These are phyloP conservation scores for Truncatella angustata DNA, from an alignment of 2,329 filamentous ascomycete genomes.

Conservation along the genomic window DNA sequence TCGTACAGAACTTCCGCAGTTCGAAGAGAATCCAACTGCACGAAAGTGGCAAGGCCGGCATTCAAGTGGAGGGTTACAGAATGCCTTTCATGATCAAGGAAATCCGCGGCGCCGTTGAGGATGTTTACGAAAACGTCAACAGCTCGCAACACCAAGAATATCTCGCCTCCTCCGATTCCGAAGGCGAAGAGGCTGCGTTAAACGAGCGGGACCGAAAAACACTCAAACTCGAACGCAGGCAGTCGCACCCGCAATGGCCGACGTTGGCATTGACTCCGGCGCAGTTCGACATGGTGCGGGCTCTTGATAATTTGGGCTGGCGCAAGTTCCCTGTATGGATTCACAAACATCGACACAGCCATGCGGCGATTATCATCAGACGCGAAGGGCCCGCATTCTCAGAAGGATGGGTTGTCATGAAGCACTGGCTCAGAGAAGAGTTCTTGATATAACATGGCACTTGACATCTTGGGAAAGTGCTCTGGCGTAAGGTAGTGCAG, in stretches of 20 bases:
- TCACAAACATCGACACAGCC: slow-evolving; percentile 73
- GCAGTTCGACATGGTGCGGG: slow-evolving; percentile 83
- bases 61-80: slow-evolving; percentile 69
- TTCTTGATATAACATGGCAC: slow-evolving; percentile 55
- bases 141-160: slow-evolving; percentile 69
- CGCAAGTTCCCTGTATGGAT: slow-evolving; percentile 71
- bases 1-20: slow-evolving; percentile 74
- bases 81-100: slow-evolving; percentile 75
- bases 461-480: background rate
- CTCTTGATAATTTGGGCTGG: slow-evolving; percentile 66
- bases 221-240: slow-evolving; percentile 37
- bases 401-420: slow-evolving; percentile 75
- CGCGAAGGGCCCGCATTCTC: slow-evolving; percentile 63
- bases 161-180: slow-evolving; percentile 55
- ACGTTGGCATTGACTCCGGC: slow-evolving; percentile 74
- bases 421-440: slow-evolving; percentile 76
- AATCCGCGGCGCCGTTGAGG: slow-evolving; percentile 73
- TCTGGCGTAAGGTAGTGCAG: background rate
- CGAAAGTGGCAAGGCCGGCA: slow-evolving; percentile 66
- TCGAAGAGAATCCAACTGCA: slow-evolving; percentile 73
- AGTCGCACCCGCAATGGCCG: slow-evolving; percentile 48
- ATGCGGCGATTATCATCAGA: slow-evolving; percentile 87
- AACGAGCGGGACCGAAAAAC: slow-evolving; percentile 36
- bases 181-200: slow-evolving; percentile 38
- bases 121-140: slow-evolving; percentile 72